Evolutionary conservation across 768 basidiomycete species (phyloP).

Genomic region (Russula lepida): DNA sequence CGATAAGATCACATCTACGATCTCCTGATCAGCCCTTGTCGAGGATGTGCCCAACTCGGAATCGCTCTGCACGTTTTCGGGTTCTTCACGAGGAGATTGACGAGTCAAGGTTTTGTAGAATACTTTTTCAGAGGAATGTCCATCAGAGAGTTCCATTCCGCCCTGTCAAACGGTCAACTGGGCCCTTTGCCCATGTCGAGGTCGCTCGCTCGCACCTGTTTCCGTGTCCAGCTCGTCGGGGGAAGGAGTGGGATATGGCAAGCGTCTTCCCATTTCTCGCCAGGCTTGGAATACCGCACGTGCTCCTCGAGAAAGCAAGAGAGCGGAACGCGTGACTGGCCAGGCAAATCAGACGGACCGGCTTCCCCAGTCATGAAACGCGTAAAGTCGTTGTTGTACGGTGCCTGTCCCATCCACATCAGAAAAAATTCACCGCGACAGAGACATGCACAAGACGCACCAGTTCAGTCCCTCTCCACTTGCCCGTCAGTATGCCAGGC

Average conservation of each 20-base stretch:
- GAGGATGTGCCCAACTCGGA: not conserved
- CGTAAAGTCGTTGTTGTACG: not conserved
- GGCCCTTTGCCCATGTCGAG: not conserved
- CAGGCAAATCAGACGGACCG: not conserved
- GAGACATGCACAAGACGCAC: conserved; percentile 10
- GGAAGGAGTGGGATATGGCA: not conserved
- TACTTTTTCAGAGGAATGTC: not conserved
- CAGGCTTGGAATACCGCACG: not conserved
- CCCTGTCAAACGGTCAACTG: conserved; percentile 2
- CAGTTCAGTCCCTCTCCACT: conserved; percentile 10
- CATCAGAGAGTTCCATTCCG: conserved; percentile 5
- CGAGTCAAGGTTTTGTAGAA: conserved; percentile 15
- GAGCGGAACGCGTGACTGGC: conserved; percentile 2
- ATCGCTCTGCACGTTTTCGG: not conserved
- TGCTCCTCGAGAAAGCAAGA: conserved; percentile 18
- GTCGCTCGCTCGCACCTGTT: conserved; percentile 5
- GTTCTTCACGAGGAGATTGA: not conserved
- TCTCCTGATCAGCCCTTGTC: not conserved
- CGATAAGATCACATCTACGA: conserved; percentile 18
- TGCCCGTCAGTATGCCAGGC: conserved; percentile 7
- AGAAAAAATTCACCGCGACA: not conserved
- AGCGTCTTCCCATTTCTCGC: not conserved
- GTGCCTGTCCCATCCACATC: conserved; percentile 1
- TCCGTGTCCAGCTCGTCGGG: not conserved
- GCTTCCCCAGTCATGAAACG: conserved; percentile 4